Base-by-base conservation (phyloP, 2,329 filamentous ascomycete genomes). In the Gaeumannomyces tritici region DNA sequence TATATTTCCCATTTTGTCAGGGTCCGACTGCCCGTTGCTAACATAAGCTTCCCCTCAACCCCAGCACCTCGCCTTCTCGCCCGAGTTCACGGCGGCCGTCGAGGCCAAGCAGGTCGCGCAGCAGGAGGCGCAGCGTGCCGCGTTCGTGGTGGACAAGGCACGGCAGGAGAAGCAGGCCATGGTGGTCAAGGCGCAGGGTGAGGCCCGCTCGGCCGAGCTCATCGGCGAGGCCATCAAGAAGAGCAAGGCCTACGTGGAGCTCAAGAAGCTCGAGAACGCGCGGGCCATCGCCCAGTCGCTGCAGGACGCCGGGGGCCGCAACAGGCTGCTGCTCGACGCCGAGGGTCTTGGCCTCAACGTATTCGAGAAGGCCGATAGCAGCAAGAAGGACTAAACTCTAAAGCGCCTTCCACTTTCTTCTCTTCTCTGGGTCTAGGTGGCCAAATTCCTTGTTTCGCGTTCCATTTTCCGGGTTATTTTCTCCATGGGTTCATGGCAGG, bases 221-320 rank as follows among this genome's bases (percentile, higher is more conserved):
- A 97, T 99, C 72, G 95, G 95, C 77, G 95, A 99, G 61, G 95
- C 95, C 65, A 96, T 99, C 87, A 99, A 98, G 90, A 99, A 98
- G 89, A 96, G 85, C 81, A 89, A 93, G 79, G 89, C 91, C 67
- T 99, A 99, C 76, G 86, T 99, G 66, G 95, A 98, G 78, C 85
- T 99, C 73, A 91, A 96, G 79, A 95, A 96, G 83, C 96, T 99
- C 71, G 95, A 99, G 81, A 99, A 97, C 72, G 95, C 95, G 8
- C 85, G 91, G 68, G 83, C 86, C 63, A 96, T 99, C 76, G 95
- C 95, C n/a, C 77, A 83, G 69, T 88, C 96, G 69, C 76, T 99
- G 70, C 91, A 97, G 76, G 91, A 96, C 75, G 83, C 83, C 63
- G 90, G 90, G 64, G 88, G 90, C 74, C 88, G 87, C 80, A 99